Percentiles rank a stretch among this genome's conserved stretches.
These are phyloP conservation scores for Thymus quinquecostatus DNA, from an alignment of 257 asterid genomes.

Conservation along the genomic window DNA sequence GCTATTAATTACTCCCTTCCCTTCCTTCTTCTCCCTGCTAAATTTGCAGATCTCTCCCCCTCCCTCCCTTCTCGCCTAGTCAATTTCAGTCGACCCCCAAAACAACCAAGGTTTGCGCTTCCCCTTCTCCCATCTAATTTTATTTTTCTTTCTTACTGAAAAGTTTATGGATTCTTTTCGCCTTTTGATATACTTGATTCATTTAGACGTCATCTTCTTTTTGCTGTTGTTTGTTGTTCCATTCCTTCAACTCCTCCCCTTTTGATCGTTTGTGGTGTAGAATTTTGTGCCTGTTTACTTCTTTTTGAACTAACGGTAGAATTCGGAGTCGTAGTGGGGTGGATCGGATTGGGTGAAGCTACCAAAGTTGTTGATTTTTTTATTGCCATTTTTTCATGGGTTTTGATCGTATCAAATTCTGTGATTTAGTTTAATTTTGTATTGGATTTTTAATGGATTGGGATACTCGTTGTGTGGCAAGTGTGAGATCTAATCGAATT, in stretches of 20 bases:
- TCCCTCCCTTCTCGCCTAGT: constrained; percentile 19
- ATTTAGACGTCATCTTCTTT: constrained; percentile 13
- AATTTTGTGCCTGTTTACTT: constrained; percentile 12
- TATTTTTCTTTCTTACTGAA: not conserved
- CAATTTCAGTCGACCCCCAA: constrained; percentile 26
- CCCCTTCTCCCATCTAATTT: constrained; percentile 21
- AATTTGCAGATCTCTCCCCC: constrained; percentile 37
- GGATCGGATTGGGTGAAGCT: constrained; percentile 12
- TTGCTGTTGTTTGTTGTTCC: not conserved
- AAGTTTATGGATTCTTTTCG: not conserved
- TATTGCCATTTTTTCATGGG: constrained; percentile 18
- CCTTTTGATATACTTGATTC: constrained; percentile 4
- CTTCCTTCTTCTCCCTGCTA: not conserved
- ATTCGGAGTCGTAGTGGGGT: constrained; percentile 8
- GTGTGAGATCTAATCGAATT: constrained; percentile 15
- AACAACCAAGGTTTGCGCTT: constrained; percentile 39
- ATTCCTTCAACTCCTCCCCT: not conserved
- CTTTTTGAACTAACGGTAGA: constrained; percentile 14
- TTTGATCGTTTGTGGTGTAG: constrained; percentile 14
- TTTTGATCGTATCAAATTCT: not conserved
- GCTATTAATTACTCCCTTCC: constrained; percentile 18
- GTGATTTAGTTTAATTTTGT: constrained; percentile 2
- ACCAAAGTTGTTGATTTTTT: constrained; percentile 3
- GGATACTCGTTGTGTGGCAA: constrained; percentile 8
- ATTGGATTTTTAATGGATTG: constrained; percentile 4